Evolutionary conservation across 2,329 filamentous ascomycete species (phyloP), one percentile per base, ranked within the genome.

Genomic region (Alternaria sp.): DNA sequence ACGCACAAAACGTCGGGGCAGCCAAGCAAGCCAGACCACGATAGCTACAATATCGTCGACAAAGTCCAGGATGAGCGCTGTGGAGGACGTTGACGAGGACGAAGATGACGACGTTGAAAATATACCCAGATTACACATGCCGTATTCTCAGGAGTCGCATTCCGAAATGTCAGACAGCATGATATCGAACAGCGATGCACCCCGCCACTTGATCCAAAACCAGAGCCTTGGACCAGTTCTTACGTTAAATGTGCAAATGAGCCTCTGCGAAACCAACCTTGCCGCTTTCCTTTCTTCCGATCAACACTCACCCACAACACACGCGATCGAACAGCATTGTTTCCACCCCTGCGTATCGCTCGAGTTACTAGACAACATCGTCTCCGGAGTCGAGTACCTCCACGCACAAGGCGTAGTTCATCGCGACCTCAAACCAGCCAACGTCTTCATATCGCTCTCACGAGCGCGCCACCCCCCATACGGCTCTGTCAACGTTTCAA

Each of bases 211-310:
- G 13, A 53, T 77, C 15, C 59, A 72, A 21, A 49, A 61, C 2
- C 69, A 69, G 28, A 55, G 40, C 19, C 54, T 62, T 1, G 77
- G 76, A 10, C 76, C 77, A 7, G 58, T 75, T 49, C 69, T 89
- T 11, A 85, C 85, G 6, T 81, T 91, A 9, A 88, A 90, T 73
- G 88, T 91, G n/a, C 89, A 91, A 71, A 91, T 91, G 88, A 87
- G 86, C 5, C 81, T 89, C 4, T 87, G 90, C 73, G 88, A 88
- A 1, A 82, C 89, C 56, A 90, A 87, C 2, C 81, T 91, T 11
- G 83, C 85, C 9, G 85, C 86, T 1, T 90, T 88, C 68, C 74
- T 91, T 6, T 84, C 75, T 2, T 69, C 68, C 30, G 59, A 73
- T 52, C 62, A 65, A 15, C 13, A 61, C 5, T 43, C 58, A 1